These are phyloP conservation scores for Neonectria faginata DNA, from an alignment of 2,329 filamentous ascomycete genomes.

Conservation along the genomic window DNA sequence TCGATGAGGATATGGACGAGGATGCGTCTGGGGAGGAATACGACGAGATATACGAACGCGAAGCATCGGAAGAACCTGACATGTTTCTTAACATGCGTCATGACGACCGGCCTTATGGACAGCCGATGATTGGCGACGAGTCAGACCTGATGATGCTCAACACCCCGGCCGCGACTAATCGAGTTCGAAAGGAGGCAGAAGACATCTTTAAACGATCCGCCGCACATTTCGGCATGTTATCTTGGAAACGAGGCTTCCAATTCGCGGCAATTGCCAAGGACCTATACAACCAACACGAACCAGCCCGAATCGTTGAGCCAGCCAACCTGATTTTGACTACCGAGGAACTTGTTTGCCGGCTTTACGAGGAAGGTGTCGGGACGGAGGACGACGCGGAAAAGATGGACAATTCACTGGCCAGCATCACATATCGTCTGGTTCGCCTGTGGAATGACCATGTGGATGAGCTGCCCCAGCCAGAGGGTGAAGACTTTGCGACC, in stretches of 20 bases:
- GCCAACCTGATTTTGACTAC: conserved; percentile 79
- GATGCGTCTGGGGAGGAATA: conserved; percentile 58
- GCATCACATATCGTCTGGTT: conserved; percentile 63
- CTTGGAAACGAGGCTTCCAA: conserved; percentile 67
- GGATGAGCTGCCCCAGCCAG: conserved; percentile 60
- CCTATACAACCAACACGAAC: conserved; percentile 67
- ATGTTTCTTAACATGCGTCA: conserved; percentile 64
- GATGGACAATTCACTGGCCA: conserved; percentile 67
- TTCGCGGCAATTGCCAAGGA: conserved; percentile 80
- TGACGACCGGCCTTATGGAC: conserved; percentile 54
- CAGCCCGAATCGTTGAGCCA: conserved; percentile 74
- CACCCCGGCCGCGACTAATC: conserved; percentile 66
- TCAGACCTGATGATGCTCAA: conserved; percentile 67
- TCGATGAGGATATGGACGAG: conserved; percentile 53
- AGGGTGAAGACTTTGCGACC: conserved; percentile 67
- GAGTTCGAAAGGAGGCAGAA: conserved; percentile 66
- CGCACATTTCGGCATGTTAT: conserved; percentile 55
- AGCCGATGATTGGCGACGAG: conserved; percentile 57
- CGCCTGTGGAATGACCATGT: conserved; percentile 68
- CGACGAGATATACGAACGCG: conserved; percentile 53
- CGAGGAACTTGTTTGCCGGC: conserved; percentile 74
- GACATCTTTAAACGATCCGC: conserved; percentile 66
- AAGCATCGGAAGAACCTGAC: conserved; percentile 58
- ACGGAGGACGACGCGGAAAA: conserved; percentile 66
- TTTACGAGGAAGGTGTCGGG: conserved; percentile 73